These are phyloP conservation scores for Wickerhamomyces canadensis DNA, from an alignment of 805 yeast genomes.

Conservation along the genomic window DNA sequence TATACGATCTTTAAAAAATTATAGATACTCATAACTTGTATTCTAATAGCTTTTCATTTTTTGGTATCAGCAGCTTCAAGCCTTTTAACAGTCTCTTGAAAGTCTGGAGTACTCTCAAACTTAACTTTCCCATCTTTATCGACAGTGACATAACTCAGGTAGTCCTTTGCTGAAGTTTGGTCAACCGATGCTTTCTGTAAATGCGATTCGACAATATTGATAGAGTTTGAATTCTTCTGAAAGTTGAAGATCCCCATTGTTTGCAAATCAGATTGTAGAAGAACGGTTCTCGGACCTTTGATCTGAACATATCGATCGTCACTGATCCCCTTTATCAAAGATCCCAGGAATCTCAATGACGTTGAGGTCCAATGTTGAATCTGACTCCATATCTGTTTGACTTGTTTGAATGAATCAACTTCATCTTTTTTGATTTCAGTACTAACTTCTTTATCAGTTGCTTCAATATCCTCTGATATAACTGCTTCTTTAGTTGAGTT, in stretches of 20 bases:
- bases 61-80: constrained; percentile 21
- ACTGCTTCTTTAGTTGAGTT: background rate
- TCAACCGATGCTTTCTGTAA: constrained; percentile 1
- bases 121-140: constrained; percentile 34
- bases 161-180: constrained; percentile 33
- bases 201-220: constrained; percentile 10
- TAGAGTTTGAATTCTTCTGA: background rate
- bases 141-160: constrained; percentile 43
- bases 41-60: no score
- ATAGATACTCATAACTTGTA: no score
- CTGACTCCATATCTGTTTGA: constrained; percentile 2
- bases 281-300: constrained; percentile 40
- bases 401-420: background rate
- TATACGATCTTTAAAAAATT: no score
- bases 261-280: constrained; percentile 16
- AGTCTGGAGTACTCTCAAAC: constrained; percentile 40
- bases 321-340: background rate
- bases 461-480: no score
- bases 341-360: background rate
- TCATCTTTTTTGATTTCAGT: background rate
- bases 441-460: background rate
- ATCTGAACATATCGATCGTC: constrained; percentile 36
- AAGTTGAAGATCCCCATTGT: background rate
- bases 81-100: constrained; percentile 30
- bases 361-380: background rate